Evolutionary conservation across 106 monocot species (phyloP), one percentile per base, ranked within the genome.

Genomic region (Narthecium ossifragum): DNA sequence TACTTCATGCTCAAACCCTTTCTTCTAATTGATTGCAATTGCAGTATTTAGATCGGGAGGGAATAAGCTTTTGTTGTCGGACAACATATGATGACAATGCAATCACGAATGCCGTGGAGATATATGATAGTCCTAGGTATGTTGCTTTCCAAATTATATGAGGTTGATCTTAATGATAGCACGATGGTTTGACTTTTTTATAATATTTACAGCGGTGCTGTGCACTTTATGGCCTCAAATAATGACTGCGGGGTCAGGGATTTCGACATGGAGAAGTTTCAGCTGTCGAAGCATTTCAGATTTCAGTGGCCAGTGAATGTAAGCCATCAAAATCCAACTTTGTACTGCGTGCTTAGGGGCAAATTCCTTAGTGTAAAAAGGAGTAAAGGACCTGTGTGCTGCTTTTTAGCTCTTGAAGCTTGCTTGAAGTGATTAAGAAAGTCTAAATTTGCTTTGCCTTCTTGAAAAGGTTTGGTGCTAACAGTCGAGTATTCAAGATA

Each of bases 81-180:
- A 86, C 83, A 51, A 86, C 91, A 38, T 73, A 83, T 43, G 86
- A 91, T 66, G 91, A 86, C 33, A 91, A 91, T 86, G 86, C 91
- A 26, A 86, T 91, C 46, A 80, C 86, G 6, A 91, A 91, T 73
- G 82, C 91, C 20, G 51, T 91, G 34, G 86, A 91, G 62, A 86
- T 91, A 43, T 91, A 86, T 59, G 70, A 83, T 57, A 79, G 73
- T 55, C 27, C 67, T 18, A 86, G 91, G 91, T 85, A 45, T 2
- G 36, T 71, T 6, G 41, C 38, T 50, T 55, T 56, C 9, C 47
- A n/a, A n/a, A n/a, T n/a, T n/a, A n/a, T n/a, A n/a, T n/a, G n/a
- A n/a, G n/a, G n/a, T n/a, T n/a, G n/a, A n/a, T n/a, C n/a, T n/a
- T n/a, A n/a, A n/a, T n/a, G n/a, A n/a, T n/a, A n/a, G n/a, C n/a